Evolutionary conservation across 225 moss, liverwort and hornwort species (phyloP).

Genomic region (Bryoerythrophyllum caledonicum): DNA sequence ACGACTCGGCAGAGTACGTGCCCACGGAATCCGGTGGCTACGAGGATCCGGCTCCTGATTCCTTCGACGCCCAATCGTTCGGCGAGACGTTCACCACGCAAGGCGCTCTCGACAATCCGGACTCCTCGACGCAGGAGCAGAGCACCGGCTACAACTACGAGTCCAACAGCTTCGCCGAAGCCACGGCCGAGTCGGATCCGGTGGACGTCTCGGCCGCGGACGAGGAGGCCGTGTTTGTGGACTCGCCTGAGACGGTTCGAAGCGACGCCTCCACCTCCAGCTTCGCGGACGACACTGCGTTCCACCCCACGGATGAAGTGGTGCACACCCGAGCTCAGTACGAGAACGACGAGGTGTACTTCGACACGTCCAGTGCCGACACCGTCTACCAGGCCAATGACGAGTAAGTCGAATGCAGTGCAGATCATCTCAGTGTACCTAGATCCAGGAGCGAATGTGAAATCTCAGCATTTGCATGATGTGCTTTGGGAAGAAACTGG

Average conservation of each 20-base stretch:
- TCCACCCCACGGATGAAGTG: neutral
- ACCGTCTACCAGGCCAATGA: slow-evolving; percentile 29
- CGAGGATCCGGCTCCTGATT: too few species aligned
- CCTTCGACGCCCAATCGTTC: neutral
- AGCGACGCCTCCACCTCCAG: neutral
- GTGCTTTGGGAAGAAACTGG: neutral
- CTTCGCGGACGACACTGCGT: neutral
- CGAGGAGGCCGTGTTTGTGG: slow-evolving; percentile 12
- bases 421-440: neutral
- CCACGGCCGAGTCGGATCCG: neutral
- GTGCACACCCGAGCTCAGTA: neutral
- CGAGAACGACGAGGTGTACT: slow-evolving; percentile 31
- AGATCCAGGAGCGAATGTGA: too few species aligned
- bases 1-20: slow-evolving; percentile 8
- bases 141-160: slow-evolving; percentile 4
- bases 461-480: neutral
- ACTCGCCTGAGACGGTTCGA: slow-evolving; percentile 26
- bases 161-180: neutral
- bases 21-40: neutral
- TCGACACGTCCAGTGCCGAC: slow-evolving; percentile 34
- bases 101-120: neutral
- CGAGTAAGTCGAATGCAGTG: slow-evolving; percentile 3
- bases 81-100: neutral
- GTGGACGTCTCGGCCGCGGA: neutral
- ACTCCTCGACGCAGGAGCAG: neutral